Evolutionary conservation across 768 basidiomycete genomes (phyloP), one percentile per base, ranked within the genome.

Genomic region (Zangia roseola): DNA sequence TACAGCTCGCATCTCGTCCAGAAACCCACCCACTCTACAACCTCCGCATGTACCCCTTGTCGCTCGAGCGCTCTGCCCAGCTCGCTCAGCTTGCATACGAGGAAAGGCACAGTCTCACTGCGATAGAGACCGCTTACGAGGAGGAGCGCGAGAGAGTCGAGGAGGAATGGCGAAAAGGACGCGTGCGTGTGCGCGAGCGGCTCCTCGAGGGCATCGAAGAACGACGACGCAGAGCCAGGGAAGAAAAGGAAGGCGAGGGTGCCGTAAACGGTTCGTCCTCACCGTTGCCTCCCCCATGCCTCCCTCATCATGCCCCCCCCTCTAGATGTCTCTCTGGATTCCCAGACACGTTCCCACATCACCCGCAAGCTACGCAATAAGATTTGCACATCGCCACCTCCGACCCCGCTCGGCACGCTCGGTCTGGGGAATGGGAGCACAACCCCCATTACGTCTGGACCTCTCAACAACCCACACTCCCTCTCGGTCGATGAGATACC

Each of bases 191-290:
- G 16, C 74, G 87, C 8, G 88, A 91, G 58, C 75, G 90, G 14
- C 72, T 93, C 25, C 66, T 91, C 14, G 91, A 92, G 59, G 88
- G 91, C 24, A 86, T 93, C 55, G 90, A 91, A 64, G 91, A 93
- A 61, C 76, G 90, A 25, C 69, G 90, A 47, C 74, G 83, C 56
- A 71, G 86, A 50, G 91, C 91, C 24, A 73, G 91, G 44, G 91
- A 93, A 53, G 91, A 93, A 71, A 92, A 91, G 62, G 91, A 92
- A 51, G 88, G 89, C 52, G 91, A 93, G 57, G 89, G 87, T n/a
- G 83, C 81, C 14, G 75, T 80, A 35, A 83, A 82, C 45, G 86
- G 81, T 84, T 40, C 47, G 79, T 71, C 45, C 33, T 21, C 40
- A 43, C 30, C 34, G 40, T 21, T 33, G 25, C 40, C 19, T 37